These are phyloP conservation scores for Monilinia fructigena DNA, from an alignment of 2,329 filamentous ascomycete species.

Conservation along the genomic window DNA sequence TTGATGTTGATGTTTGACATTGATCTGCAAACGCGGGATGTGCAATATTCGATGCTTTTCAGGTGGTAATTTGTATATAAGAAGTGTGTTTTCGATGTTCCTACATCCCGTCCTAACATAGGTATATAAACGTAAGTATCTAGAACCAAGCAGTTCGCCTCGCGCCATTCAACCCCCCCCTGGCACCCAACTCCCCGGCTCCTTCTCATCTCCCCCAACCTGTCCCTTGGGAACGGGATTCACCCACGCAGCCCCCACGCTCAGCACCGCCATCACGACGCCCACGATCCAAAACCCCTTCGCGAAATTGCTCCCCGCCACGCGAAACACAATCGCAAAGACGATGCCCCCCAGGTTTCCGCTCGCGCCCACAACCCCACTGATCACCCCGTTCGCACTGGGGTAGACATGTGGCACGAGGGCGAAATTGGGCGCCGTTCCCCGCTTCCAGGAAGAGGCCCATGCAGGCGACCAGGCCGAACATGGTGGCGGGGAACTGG, in stretches of 20 bases:
- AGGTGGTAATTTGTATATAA: too few species aligned
- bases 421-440: conserved; percentile 83
- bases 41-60: too few species aligned
- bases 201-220: conserved; percentile 42
- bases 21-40: too few species aligned
- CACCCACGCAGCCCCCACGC: conserved; percentile 65
- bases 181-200: too few species aligned
- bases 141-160: too few species aligned
- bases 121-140: too few species aligned
- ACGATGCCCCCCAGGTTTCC: conserved; percentile 85
- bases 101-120: too few species aligned
- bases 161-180: too few species aligned
- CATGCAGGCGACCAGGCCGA: conserved; percentile 73
- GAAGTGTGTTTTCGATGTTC: too few species aligned
- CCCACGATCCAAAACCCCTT: conserved; percentile 81
- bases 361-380: conserved; percentile 72
- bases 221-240: conserved; percentile 56
- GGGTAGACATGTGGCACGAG: conserved; percentile 82
- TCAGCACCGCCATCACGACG: conserved; percentile 67
- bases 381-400: conserved; percentile 73
- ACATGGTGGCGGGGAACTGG: conserved; percentile 61
- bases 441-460: conserved; percentile 81
- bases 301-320: conserved; percentile 65
- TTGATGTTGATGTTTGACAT: too few species aligned
- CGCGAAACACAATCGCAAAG: conserved; percentile 77